Conservation (phyloP, 1,139 yeast genomes). For the Yamadazyma trypodendri region DNA sequence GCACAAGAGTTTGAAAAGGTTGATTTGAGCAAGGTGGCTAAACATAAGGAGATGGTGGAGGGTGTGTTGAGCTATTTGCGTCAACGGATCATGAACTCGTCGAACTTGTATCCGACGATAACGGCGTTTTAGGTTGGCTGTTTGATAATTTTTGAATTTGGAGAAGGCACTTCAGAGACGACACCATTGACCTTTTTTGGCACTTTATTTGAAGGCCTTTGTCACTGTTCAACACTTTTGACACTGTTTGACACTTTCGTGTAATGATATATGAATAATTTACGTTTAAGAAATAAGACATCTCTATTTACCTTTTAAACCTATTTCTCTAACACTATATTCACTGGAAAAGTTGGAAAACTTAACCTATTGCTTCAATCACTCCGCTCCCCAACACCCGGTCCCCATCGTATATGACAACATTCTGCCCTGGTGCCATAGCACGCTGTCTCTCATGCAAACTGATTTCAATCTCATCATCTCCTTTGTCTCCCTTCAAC, state of each 20-base stretch:
- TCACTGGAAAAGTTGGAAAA: too few relatives aligned
- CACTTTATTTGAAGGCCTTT: too few relatives aligned
- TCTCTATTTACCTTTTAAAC: constrained; percentile 2
- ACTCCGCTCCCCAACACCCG: constrained; percentile 78
- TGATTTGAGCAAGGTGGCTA: constrained; percentile 23
- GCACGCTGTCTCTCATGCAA: constrained; percentile 58
- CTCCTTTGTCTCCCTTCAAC: constrained; percentile 12
- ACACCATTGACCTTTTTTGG: too few relatives aligned
- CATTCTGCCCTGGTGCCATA: constrained; percentile 86
- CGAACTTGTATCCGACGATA: constrained; percentile 41
- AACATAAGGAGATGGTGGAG: constrained; percentile 37
- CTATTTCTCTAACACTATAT: not conserved
- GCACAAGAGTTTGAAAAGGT: constrained; percentile 21
- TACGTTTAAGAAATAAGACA: too few relatives aligned
- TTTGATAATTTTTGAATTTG: too few relatives aligned
- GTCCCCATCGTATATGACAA: constrained; percentile 68
- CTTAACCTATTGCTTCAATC: constrained; percentile 18
- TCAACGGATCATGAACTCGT: constrained; percentile 14
- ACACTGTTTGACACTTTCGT: too few relatives aligned
- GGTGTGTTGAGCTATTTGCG: constrained; percentile 15
- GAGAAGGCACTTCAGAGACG: too few relatives aligned
- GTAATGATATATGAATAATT: too few relatives aligned
- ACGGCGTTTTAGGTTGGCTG: constrained; percentile 46
- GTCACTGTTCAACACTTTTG: too few relatives aligned
- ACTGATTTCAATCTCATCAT: constrained; percentile 24